Percentiles rank a stretch among this genome's conserved stretches.
These are phyloP conservation scores for Porphyrellus cyaneotinctus DNA, from an alignment of 768 basidiomycete species.

Conservation along the genomic window DNA sequence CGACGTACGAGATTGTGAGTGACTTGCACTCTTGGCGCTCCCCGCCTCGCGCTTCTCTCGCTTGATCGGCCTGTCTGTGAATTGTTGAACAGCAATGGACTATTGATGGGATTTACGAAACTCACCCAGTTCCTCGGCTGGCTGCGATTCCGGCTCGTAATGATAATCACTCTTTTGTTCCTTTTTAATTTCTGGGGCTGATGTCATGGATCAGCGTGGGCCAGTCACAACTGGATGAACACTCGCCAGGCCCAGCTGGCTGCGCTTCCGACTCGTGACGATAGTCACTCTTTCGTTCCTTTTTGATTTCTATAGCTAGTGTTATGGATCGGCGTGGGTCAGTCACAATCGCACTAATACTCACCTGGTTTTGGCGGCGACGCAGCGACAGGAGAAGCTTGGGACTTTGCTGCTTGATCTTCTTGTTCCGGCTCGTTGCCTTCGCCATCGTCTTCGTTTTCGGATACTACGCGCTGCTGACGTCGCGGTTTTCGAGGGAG, in stretches of 20 bases:
- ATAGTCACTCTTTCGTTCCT: neutral
- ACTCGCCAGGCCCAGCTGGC: neutral
- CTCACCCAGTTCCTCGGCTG: slow-evolving; percentile 6
- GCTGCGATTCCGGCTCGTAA: neutral
- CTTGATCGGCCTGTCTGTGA: slow-evolving; percentile 16
- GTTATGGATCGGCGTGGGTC: neutral
- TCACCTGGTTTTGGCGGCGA: slow-evolving; percentile 8
- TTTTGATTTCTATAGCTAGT: slow-evolving; percentile 4
- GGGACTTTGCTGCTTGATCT: neutral
- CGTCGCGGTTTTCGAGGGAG: slow-evolving; percentile 1
- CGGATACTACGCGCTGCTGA: slow-evolving; percentile 7
- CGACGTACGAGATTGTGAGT: slow-evolving; percentile 13
- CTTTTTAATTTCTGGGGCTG: slow-evolving; percentile 3
- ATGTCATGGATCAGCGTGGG: neutral
- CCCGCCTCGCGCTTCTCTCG: slow-evolving; percentile 10
- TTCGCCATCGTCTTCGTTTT: slow-evolving; percentile 7
- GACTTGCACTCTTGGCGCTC: neutral
- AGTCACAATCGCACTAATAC: neutral
- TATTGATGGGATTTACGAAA: neutral
- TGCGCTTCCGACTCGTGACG: neutral
- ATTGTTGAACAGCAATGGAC: neutral
- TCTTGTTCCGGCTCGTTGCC: slow-evolving; percentile 7
- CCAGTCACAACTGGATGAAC: too few species aligned
- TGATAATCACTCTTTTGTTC: neutral
- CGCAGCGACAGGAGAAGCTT: neutral